Conservation (phyloP, 2,329 filamentous ascomycete species). For the Chrysoporthe austroafricana region DNA sequence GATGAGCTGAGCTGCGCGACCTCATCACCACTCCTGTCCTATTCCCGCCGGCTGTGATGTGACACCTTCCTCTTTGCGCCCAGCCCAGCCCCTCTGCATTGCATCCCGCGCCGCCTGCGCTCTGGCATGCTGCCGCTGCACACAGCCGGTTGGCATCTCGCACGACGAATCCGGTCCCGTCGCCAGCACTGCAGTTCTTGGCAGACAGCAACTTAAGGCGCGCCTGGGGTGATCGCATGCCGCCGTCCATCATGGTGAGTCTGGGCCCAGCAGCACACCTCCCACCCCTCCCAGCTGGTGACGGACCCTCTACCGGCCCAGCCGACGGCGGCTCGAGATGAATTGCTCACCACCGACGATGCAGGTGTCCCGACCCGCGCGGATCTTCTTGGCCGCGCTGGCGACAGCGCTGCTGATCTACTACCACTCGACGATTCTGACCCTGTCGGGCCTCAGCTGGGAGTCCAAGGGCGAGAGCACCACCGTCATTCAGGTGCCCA, state of each 20-base stretch:
- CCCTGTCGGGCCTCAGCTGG: constrained; percentile 4
- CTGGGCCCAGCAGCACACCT: background rate
- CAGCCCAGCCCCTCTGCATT: background rate
- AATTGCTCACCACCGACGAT: constrained; percentile 6
- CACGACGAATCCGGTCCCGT: background rate
- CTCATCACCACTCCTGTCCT: background rate
- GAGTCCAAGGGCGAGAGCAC: background rate
- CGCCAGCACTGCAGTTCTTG: background rate
- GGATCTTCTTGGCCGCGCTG: constrained; percentile 26
- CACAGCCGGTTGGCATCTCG: background rate
- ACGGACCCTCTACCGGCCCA: background rate
- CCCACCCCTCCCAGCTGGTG: background rate
- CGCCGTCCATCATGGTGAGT: constrained; percentile 11
- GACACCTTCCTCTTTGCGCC: background rate
- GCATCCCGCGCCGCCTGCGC: no score
- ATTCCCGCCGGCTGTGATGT: background rate
- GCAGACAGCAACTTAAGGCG: background rate
- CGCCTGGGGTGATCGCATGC: background rate
- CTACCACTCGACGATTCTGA: constrained; percentile 23
- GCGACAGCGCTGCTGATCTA: constrained; percentile 24
- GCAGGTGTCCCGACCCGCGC: constrained; percentile 21
- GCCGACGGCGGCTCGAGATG: background rate
- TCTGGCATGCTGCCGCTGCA: background rate
- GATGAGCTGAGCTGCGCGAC: background rate
- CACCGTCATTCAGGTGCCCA: constrained; percentile 13